A percentile compares a stretch with the other conserved stretches of the same genome.
Conservation (phyloP, 2,329 filamentous ascomycete species). For the Talaromyces rugulosus region DNA sequence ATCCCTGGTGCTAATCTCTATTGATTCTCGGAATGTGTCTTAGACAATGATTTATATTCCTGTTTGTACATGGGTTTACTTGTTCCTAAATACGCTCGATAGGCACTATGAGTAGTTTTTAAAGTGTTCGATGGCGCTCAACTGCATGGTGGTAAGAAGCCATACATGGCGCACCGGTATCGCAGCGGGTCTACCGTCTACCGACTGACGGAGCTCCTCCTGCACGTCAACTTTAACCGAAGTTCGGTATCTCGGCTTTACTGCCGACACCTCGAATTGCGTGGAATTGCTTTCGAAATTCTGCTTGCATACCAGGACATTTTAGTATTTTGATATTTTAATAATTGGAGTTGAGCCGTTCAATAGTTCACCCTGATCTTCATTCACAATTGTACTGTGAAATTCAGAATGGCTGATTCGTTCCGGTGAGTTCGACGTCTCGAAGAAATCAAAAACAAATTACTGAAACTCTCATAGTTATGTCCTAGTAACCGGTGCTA, state of each 20-base stretch:
- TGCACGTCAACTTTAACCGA: background rate
- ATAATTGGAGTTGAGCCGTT: too few species aligned
- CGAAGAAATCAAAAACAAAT: background rate
- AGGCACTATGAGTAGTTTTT: too few species aligned
- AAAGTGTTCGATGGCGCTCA: too few species aligned
- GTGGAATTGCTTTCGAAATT: too few species aligned
- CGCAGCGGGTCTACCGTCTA: background rate
- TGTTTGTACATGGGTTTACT: background rate
- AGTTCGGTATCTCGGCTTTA: too few species aligned
- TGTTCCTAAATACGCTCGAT: too few species aligned
- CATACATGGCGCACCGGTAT: background rate
- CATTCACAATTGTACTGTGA: background rate
- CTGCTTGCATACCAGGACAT: too few species aligned
- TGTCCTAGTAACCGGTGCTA: conserved; percentile 4
- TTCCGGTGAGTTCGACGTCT: background rate
- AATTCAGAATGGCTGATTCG: background rate
- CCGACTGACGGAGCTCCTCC: background rate
- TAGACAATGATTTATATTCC: background rate
- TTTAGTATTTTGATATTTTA: too few species aligned
- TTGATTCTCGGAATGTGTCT: background rate
- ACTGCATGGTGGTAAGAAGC: background rate
- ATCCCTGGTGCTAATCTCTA: background rate
- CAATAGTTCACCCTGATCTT: too few species aligned
- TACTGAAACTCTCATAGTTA: background rate
- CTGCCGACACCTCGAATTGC: too few species aligned